Percentiles rank a stretch among this genome's conserved stretches.
These are phyloP conservation scores for Nymphaea colorata DNA, from an alignment of 164 flowering plant species.

Conservation along the genomic window DNA sequence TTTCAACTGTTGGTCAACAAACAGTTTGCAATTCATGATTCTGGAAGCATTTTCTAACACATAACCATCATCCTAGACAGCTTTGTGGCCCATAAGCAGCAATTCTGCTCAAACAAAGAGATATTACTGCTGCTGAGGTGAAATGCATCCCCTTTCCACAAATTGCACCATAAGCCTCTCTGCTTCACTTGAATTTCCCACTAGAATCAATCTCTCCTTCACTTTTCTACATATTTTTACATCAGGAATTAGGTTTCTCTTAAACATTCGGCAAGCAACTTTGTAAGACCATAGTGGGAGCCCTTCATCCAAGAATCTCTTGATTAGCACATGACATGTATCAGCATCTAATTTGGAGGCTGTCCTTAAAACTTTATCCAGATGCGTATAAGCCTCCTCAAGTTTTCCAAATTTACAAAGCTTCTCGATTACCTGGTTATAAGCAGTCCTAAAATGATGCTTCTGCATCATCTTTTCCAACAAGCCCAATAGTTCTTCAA, in stretches of 20 bases:
- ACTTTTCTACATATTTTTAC: conserved; percentile 62
- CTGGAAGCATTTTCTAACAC: too few relatives aligned
- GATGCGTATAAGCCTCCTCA: conserved; percentile 62
- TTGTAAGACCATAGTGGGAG: conserved; percentile 46
- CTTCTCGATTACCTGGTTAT: conserved; percentile 83
- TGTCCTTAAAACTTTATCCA: conserved; percentile 60
- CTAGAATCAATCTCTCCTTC: conserved; percentile 32
- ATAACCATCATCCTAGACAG: too few relatives aligned
- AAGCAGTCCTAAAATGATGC: conserved; percentile 38
- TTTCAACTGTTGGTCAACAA: too few relatives aligned
- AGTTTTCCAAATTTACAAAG: conserved; percentile 60
- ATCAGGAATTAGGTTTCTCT: conserved; percentile 70
- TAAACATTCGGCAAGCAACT: conserved; percentile 82
- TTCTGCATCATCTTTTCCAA: conserved; percentile 68
- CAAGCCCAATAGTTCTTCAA: conserved; percentile 54
- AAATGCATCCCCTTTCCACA: conserved; percentile 63
- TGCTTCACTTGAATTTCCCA: conserved; percentile 55
- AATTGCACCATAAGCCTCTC: conserved; percentile 59
- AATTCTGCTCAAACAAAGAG: not conserved
- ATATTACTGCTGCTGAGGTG: conserved; percentile 14
- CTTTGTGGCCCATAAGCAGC: too few relatives aligned
- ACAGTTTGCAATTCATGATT: too few relatives aligned
- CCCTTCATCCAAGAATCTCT: conserved; percentile 49
- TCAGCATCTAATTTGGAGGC: conserved; percentile 56
- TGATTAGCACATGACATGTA: conserved; percentile 67